phyloP scores from a whole-genome alignment of 805 yeast genomes.

The Millerozyma acaciae region DNA sequence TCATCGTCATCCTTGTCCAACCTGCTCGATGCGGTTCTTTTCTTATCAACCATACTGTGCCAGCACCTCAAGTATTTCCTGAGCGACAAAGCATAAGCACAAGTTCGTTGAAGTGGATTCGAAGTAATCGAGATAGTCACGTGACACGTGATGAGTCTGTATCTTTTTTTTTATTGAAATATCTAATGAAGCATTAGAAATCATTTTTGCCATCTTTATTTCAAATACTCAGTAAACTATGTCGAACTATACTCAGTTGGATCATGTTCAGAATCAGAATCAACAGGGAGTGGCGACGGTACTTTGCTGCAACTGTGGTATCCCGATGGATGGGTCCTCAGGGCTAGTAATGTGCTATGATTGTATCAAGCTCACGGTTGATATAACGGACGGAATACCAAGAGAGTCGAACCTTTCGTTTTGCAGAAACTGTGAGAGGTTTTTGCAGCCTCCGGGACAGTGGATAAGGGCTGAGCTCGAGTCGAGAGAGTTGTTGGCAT shows the following conservation, averaged over 20 bases:
- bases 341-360: constrained; percentile 96
- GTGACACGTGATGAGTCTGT: constrained; percentile 1
- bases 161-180: not conserved
- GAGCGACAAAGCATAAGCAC: no score
- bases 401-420: constrained; percentile 91
- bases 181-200: no score
- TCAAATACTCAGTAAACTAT: constrained; percentile 23
- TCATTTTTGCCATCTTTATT: no score
- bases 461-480: constrained; percentile 92
- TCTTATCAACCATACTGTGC: constrained; percentile 30
- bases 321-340: constrained; percentile 92
- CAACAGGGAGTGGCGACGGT: constrained; percentile 64
- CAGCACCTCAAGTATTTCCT: no score
- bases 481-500: constrained; percentile 86
- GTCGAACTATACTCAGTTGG: constrained; percentile 48
- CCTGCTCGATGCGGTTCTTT: constrained; percentile 21
- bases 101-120: no score
- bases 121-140: no score
- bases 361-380: constrained; percentile 90
- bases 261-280: constrained; percentile 27
- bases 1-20: constrained; percentile 25
- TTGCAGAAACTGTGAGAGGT: constrained; percentile 96
- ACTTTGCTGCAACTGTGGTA: constrained; percentile 97
- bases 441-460: constrained; percentile 88
- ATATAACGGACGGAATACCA: constrained; percentile 87